Evolutionary conservation across 176 grass and related monocot species (phyloP), one percentile per base, ranked within the genome.

Genomic region (Carex cristatella): DNA sequence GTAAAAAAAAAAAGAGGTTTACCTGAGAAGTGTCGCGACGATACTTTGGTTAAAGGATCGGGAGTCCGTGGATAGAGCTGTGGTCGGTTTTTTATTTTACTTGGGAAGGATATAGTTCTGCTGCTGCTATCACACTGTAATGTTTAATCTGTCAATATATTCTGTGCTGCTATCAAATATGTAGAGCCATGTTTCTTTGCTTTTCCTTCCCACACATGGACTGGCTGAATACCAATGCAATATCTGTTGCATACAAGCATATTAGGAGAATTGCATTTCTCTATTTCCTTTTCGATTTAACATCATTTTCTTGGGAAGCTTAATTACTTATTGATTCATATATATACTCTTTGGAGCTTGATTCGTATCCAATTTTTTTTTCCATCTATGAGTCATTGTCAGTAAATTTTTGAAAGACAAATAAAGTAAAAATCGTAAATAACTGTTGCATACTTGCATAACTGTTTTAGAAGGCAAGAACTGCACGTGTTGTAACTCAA

Each of bases 61-160:
- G 48, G 55, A 65, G 23, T 64, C 13, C 4, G 15, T 49, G 18
- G 60, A 65, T 65, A 7, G 42, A 82, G 32, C 18, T 65, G 16
- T 5, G 28, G 53, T 35, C 13, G 33, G 74, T 78, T 46, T 44
- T 81, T 54, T 69, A 13, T 68, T 48, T 14, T 12, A 7, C 32
- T 38, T 81, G 14, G 46, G 23, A 83, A 13, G 81, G 81, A 83
- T 83, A 54, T 54, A 83, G 61, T 51, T 69, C 30, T 67, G 27
- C n/a, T 56, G 23, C 15, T 69, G 10, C 33, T 66, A 16, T 51
- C 69, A 53, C 40, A 69, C 65, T 53, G 81, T 37, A 65, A 42
- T 63, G 33, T 65, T 65, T 19, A 44, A 62, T 63, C 61, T 64
- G 23, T 55, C 30, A 31, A 53, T 79, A 79, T 79, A 57, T 58